Base-by-base conservation (phyloP, 2,329 filamentous ascomycete genomes). In the Trichoderma semiorbis region DNA sequence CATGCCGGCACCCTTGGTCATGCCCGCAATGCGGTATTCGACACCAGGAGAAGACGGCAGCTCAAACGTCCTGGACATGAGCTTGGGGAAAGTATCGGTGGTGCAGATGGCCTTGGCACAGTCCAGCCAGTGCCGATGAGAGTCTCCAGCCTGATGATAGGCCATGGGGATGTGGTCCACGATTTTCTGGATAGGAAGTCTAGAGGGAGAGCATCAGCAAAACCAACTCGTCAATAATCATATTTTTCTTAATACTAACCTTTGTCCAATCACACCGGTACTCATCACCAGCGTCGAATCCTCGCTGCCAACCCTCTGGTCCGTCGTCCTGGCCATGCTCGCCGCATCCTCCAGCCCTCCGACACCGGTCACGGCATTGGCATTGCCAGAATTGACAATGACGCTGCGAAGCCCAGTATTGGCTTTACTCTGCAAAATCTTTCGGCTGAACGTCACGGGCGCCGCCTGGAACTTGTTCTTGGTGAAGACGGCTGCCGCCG, bases 1-100 rank as follows among this genome's bases (percentile, higher is more conserved):
- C 96, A 99, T 99, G 78, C 96, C 96, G 6, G 96, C 96, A 71
- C 96, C 96, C 85, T 99, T 99, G 78, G 95, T 97, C 90, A 97
- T 97, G 76, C 96, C 96, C 14, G 93, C 94, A 64, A 99, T 92
- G 76, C 89, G 88, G 84, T 97, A 99, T 80, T 92, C 90, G 64
- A 89, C 85, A 21, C 86, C 86, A 0, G 93, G 90, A 5, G 93
- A 92, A 1, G 93, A 95, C 5, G 96, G 95, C 36, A 99, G 89
- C 32, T 86, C 90, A 83, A 98, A 99, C 16, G 90, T 90, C 76
- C 88, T 90, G 24, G 95, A 98, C 76, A 95, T 86, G 74, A 99
- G 91, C 84, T 99, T 99, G 72, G 96, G 96, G 81, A 99, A 99
- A 4, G 96, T 98, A 83, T 99, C 96, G 18, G 96, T 99, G 14